Base-by-base conservation (phyloP, 2,329 filamentous ascomycete species). In the Esteya vermicola region DNA sequence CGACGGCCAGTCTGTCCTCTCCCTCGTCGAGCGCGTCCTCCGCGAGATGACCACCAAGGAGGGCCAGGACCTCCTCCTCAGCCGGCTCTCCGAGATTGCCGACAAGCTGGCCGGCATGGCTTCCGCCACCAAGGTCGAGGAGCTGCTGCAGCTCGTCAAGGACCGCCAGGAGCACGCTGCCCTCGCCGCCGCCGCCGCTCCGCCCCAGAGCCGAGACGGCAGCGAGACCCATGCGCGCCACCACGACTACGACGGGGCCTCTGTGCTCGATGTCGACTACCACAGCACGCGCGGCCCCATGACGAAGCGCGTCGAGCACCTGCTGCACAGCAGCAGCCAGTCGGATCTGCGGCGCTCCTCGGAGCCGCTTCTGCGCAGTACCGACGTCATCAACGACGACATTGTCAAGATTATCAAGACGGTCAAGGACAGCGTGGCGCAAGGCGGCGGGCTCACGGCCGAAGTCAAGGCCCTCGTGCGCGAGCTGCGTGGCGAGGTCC, bases 1-100 rank as follows among this genome's bases (percentile, higher is more conserved):
- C 1, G 72, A 78, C 33, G 62, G 65, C 0, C 63, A 70, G 7
- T 62, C 68, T 10, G 71, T 68, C 1, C 60, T 95, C 40, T 81
- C 81, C 3, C 73, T 96, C 48, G 67, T 96, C 14, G 91, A 98
- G 58, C 94, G 88, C 62, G 89, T 98, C 47, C 73, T 95, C 40
- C 78, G 85, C 16, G 91, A 96, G 42, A 95, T 98, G 85, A 84
- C 88, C 5, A 96, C 91, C 6, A 93, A 85, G 51, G 91, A 96
- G 52, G 89, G 88, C n/a, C 86, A 96, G 52, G 86, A 94, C 18
- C 68, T 69, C 13, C 64, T 89, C 6, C 61, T 85, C 6, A 59
- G 62, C 30, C 78, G 76, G 12, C 68, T 96, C 0, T 67, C 77
- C 13, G 81, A 86, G 48, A 67, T 89, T 33, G 78, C 81, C 3